Evolutionary conservation across 1,284 basidiomycete genomes (phyloP), one percentile per base, ranked within the genome.

Genomic region (Cyathus pygmaeus): DNA sequence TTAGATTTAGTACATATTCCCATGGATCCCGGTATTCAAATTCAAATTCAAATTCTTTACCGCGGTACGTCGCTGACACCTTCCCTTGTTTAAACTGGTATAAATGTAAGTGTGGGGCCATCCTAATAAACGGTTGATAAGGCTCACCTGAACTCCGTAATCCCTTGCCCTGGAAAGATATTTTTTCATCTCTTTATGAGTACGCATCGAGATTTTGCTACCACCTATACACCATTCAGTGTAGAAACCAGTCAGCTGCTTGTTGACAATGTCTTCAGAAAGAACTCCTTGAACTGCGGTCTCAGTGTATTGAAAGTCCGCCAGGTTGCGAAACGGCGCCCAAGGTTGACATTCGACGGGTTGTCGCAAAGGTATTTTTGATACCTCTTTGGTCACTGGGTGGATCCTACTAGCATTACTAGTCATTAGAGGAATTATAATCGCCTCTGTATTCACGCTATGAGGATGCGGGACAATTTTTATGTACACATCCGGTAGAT

Each of bases 1-100:
- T 58, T 39, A 73, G 30, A 7, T 49, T 53, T 5, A 68, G 55
- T n/a, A 74, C 65, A 53, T 65, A 69, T 24, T 70, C 58, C 75
- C 73, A 75, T 13, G 68, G 67, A 57, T 73, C 66, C 1, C 69
- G 66, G 56, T 71, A 76, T 27, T 69, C 39, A 46, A 75, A 76
- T n/a, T 60, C 27, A 47, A 68, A 70, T 26, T 53, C 31, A 24
- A 62, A 62, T 6, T 9, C 26, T 44, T 60, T 53, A 6, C 65
- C 65, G 13, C 58, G 27, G 44, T 63, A 71, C 19, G 10, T 53
- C n/a, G 59, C 59, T 6, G 62, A 53, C 2, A 70, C 61, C 13
- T 26, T 41, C 15, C 56, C 67, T 5, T 49, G 13, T 36, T 65
- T 59, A 56, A 72, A 72, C 69, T 71, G 50, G 19, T 46, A 39